Conservation (phyloP, 2,329 filamentous ascomycete species). For the Acarospora socialis region DNA sequence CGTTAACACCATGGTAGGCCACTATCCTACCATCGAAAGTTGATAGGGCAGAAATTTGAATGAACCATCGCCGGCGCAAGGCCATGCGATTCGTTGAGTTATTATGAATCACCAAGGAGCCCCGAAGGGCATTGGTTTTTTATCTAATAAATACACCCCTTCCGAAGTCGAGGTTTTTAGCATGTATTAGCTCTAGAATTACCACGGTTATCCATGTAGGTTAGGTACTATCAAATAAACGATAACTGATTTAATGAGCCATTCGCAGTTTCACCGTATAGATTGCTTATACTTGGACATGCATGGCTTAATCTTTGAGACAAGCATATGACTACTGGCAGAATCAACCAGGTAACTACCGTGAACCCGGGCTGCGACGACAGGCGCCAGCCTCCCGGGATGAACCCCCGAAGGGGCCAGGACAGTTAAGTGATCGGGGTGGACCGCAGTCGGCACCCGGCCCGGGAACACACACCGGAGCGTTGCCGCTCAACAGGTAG, state of each 20-base stretch:
- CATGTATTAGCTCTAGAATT: conserved; percentile 36
- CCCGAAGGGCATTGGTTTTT: conserved; percentile 29
- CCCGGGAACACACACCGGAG: too few relatives aligned
- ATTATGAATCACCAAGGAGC: conserved; percentile 24
- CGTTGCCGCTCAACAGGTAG: too few relatives aligned
- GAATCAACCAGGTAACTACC: conserved; percentile 27
- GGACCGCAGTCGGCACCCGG: too few relatives aligned
- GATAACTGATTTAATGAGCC: conserved; percentile 34
- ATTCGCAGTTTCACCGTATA: conserved; percentile 32
- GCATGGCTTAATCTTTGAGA: conserved; percentile 34
- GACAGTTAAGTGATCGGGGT: too few relatives aligned
- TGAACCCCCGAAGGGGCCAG: too few relatives aligned
- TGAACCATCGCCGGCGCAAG: conserved; percentile 26
- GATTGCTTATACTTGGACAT: conserved; percentile 32
- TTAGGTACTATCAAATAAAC: conserved; percentile 33
- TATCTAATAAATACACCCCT: conserved; percentile 34
- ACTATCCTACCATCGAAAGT: conserved; percentile 26
- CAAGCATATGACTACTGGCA: conserved; percentile 33
- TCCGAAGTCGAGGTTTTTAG: conserved; percentile 27
- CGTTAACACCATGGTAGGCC: conserved; percentile 26
- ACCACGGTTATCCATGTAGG: conserved; percentile 31
- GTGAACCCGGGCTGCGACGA: conserved; percentile 8
- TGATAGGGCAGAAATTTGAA: conserved; percentile 29
- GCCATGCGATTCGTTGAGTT: conserved; percentile 27
- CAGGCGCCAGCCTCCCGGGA: too few relatives aligned